Conservation (phyloP, 2,329 filamentous ascomycete genomes). For the Diaporthe amygdali region DNA sequence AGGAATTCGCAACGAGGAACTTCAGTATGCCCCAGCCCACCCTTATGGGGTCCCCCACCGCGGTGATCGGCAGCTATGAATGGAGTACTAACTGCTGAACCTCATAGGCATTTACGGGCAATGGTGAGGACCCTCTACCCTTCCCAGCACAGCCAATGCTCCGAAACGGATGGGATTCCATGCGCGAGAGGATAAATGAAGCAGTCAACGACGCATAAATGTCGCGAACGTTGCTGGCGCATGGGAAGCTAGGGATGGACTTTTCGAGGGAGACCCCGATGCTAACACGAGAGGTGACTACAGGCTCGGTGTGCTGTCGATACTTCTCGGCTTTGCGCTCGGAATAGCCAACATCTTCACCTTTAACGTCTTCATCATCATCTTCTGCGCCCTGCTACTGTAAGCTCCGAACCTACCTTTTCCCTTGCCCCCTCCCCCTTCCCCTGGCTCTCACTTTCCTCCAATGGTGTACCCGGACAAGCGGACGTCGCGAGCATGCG, state of each 20-base stretch:
- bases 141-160: neutral
- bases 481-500: neutral
- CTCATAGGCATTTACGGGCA: constrained; percentile 74
- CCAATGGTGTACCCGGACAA: neutral
- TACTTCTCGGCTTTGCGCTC: constrained; percentile 73
- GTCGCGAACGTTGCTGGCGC: neutral
- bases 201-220: neutral
- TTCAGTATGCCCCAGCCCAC: constrained; percentile 64
- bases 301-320: constrained; percentile 73
- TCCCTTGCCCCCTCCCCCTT: neutral
- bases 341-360: constrained; percentile 73
- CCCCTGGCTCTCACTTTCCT: no score
- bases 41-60: neutral
- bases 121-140: constrained; percentile 60
- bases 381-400: constrained; percentile 60
- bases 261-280: neutral
- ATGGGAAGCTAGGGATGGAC: neutral
- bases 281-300: constrained; percentile 29
- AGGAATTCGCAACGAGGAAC: constrained; percentile 75
- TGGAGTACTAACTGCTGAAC: constrained; percentile 37
- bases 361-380: constrained; percentile 51
- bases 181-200: neutral
- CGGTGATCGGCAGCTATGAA: constrained; percentile 20
- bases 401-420: constrained; percentile 45
- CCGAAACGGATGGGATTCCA: neutral